Base-by-base conservation (phyloP, 805 yeast species). In the Cyberlindnera nakhonratchasimensis region DNA sequence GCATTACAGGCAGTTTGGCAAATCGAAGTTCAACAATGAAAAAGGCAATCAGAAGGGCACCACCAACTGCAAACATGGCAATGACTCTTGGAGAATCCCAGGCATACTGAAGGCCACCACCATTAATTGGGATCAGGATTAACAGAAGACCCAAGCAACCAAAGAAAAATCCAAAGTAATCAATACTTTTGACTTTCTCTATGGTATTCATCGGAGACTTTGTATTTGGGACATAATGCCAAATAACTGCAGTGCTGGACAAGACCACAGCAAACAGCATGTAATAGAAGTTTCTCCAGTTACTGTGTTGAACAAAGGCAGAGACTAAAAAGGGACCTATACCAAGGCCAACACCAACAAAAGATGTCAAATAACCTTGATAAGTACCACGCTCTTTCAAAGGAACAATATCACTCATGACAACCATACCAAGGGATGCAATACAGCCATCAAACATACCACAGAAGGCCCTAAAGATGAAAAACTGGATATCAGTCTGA, bases 381-480 rank as follows among this genome's bases (percentile, higher is more conserved):
- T 67, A 78, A 47, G 71, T 72, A 0, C 82, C 82, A 48, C 83
- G 47, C 48, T 76, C 74, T 45, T 68, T 26, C 61, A 39, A 74
- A 55, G 82, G 69, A 12, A 77, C 79, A 19, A 77, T 61, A 52
- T 78, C 82, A 50, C 80, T 72, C 47, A 75, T 64, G 14, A 75
- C 68, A 20, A 75, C 75, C 77, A 75, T 75, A 1, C 71, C 54
- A 17, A 77, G 55, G 4, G 79, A 72, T 12, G 71, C 67, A 4
- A 73, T 67, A 2, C 78, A 80, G 1, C 82, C 82, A 34, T 70
- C 65, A 7, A 79, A 82, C 20, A 77, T 63, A 24, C 83, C 83
- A n/a, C 79, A 73, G 40, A 77, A 61, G 0, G 79, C 80, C 39
- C 82, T 62, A 51, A 74, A 75, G 10, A 77, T 64, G 53, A 62